These are phyloP conservation scores for Quercus agrifolia DNA, from an alignment of 306 rosid genomes.

Conservation along the genomic window DNA sequence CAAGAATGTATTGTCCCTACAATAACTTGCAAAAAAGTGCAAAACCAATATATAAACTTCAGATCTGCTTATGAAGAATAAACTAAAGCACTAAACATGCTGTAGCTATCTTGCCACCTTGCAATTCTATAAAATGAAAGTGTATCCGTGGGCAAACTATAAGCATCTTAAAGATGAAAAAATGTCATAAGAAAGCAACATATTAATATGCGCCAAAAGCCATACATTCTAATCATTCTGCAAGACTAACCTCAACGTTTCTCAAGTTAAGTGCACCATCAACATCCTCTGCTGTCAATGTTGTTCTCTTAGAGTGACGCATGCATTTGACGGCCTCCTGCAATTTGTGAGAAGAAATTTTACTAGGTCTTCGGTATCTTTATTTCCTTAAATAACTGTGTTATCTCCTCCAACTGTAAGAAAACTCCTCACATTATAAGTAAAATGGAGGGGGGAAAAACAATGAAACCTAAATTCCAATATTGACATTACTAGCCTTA, in stretches of 20 bases:
- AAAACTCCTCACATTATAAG: neutral
- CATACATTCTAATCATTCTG: neutral
- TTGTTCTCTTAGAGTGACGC: constrained; percentile 78
- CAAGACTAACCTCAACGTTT: constrained; percentile 66
- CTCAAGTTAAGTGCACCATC: constrained; percentile 86
- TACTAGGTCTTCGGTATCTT: neutral
- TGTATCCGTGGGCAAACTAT: neutral
- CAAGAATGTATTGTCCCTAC: neutral
- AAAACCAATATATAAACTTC: neutral
- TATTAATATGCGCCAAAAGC: neutral
- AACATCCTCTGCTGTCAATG: constrained; percentile 64
- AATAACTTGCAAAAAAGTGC: neutral
- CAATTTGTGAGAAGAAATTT: constrained; percentile 17
- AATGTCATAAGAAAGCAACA: neutral
- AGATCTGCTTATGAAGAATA: neutral
- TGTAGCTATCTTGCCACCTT: neutral
- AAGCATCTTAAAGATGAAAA: neutral
- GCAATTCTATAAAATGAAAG: neutral
- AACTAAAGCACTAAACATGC: neutral
- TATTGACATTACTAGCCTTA: neutral
- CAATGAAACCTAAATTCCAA: neutral
- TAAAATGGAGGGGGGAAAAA: no score
- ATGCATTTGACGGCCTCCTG: constrained; percentile 96
- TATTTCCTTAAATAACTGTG: neutral
- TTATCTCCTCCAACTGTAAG: neutral